phyloP scores from a whole-genome alignment of 345 rosid genomes.

The Firmiana major region DNA sequence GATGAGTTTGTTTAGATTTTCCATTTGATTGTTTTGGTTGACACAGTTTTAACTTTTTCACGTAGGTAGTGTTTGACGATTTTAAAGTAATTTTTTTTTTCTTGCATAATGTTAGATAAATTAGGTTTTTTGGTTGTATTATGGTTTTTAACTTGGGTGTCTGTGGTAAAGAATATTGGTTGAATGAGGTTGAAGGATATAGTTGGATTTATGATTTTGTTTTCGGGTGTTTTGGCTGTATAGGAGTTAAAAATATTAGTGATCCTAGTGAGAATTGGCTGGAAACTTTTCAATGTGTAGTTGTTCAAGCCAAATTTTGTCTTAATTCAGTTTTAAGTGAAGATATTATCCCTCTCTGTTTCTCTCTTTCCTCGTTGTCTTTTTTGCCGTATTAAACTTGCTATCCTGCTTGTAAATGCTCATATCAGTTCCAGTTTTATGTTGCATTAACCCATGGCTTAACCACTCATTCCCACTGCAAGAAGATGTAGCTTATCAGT shows the following conservation, averaged over 20 bases:
- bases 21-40: neutral
- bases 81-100: neutral
- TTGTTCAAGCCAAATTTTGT: neutral
- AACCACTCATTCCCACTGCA: neutral
- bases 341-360: neutral
- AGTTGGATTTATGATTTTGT: neutral
- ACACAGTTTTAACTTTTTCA: neutral
- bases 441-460: neutral
- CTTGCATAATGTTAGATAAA: neutral
- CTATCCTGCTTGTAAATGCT: neutral
- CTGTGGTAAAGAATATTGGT: neutral
- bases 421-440: neutral
- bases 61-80: neutral
- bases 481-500: neutral
- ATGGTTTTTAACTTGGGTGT: conserved; percentile 1
- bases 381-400: neutral
- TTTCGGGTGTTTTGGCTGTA: neutral
- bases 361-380: neutral
- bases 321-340: neutral
- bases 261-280: neutral
- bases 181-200: neutral
- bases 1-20: neutral
- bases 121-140: neutral
- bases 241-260: neutral
- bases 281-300: neutral